Base-by-base conservation (phyloP, 306 rosid species). In the Dryas octopetala region DNA sequence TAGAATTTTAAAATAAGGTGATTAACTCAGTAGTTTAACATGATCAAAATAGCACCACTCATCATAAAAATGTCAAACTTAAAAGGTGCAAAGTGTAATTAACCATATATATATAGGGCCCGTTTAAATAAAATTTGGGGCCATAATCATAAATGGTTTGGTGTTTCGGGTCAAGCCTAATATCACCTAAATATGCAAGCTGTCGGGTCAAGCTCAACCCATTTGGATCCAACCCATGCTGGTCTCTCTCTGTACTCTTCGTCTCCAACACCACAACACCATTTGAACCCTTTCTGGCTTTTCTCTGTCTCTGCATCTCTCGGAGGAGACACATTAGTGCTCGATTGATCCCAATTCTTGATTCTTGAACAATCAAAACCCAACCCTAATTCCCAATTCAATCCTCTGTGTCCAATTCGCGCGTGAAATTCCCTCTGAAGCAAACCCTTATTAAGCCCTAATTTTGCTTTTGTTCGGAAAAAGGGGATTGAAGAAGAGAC, bases 371-470 rank as follows among this genome's bases (percentile, higher is more conserved):
- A 26, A 9, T 6, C 40, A 58, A 11, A 58, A 58, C 63, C 38
- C 8, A 23, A 19, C 63, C 41, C 38, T 1, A 12, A 61, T 61
- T 14, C 66, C 66, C 66, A 61, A 61, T 61, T 32, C 66, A 14
- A 28, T 8, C 12, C 66, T 6, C n/a, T 8, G 6, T 6, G 13
- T 58, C 62, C 62, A 61, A 61, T 5, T 61, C 23, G 8, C 15
- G 4, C 40, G 26, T 9, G 41, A 2, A 59, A 5, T 32, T 61
- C 65, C 23, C 40, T 9, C 63, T 26, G 41, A 4, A 59, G 15
- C 62, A 38, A 69, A 69, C 62, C 74, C 73, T 32, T 50, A 50
- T 26, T 68, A 40, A 45, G 49, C 68, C 70, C 54, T 46, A 66
- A 66, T 55, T 55, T 52, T 15, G 2, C 3, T 63, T 48, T 3